Conservation (phyloP, 192 early-diverging fungal genomes). For the Podila minutissima region DNA sequence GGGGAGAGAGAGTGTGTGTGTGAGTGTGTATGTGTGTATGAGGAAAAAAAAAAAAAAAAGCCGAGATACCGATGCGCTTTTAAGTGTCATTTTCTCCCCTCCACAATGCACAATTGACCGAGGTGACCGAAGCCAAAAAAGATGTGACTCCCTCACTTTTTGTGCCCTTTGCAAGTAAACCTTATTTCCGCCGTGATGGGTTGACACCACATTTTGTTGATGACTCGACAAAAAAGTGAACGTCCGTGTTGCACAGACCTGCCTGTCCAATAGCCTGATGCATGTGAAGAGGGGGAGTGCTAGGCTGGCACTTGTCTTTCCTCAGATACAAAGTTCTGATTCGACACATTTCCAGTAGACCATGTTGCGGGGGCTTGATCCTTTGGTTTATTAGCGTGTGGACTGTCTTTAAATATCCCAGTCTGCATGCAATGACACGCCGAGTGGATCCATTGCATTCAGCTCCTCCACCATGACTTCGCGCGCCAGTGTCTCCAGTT, state of each 20-base stretch:
- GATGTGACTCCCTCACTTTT: conserved; percentile 3
- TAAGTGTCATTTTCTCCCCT: not conserved
- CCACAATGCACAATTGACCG: not conserved
- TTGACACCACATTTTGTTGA: not conserved
- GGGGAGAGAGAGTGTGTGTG: too few species aligned
- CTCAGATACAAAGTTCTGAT: too few species aligned
- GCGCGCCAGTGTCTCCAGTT: conserved; percentile 35
- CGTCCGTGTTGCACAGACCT: too few species aligned
- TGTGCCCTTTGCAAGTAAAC: not conserved
- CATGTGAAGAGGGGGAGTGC: too few species aligned
- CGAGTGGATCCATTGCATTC: conserved; percentile 38
- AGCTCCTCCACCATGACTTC: conserved; percentile 41
- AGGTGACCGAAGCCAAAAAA: not conserved
- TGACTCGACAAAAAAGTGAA: too few species aligned
- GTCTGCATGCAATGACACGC: conserved; percentile 6
- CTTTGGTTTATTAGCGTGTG: not conserved
- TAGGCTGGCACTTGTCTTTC: too few species aligned
- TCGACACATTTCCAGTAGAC: too few species aligned
- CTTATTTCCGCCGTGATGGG: not conserved
- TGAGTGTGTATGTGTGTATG: too few species aligned
- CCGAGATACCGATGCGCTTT: not conserved
- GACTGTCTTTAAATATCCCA: conserved; percentile 14
- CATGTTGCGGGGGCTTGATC: too few species aligned
- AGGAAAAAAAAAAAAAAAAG: not conserved
- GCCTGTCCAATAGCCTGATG: too few species aligned